A percentile compares a stretch with the other conserved stretches of the same genome.
phyloP scores from a whole-genome alignment of 2,329 filamentous ascomycete species.

The Coleophoma cylindrospora region DNA sequence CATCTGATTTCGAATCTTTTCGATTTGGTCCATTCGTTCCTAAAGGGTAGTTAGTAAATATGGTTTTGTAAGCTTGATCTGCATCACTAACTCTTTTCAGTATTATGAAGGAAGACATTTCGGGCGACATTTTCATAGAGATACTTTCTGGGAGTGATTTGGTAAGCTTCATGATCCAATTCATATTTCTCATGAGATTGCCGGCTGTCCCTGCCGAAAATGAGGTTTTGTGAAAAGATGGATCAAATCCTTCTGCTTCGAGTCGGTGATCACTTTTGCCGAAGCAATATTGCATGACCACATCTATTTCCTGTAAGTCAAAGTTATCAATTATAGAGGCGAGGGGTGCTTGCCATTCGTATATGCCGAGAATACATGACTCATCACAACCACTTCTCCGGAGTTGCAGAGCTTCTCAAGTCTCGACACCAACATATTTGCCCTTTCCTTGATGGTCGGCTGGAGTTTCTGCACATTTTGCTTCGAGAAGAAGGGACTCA shows the following conservation, averaged over 20 bases:
- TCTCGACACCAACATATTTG: constrained; percentile 2
- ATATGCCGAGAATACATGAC: constrained; percentile 4
- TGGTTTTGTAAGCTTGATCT: too few relatives aligned
- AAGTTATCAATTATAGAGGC: not conserved
- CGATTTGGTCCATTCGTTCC: not conserved
- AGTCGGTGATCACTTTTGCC: constrained; percentile 6
- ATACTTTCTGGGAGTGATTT: not conserved
- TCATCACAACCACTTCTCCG: not conserved
- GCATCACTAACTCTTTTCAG: not conserved
- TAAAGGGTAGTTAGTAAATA: too few relatives aligned
- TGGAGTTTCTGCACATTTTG: constrained; percentile 1
- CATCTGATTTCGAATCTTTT: not conserved
- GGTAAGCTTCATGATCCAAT: not conserved
- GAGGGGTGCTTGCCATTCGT: constrained; percentile 3
- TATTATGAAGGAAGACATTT: constrained; percentile 1
- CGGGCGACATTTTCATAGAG: not conserved
- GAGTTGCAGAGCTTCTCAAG: not conserved
- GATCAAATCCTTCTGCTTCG: constrained; percentile 6
- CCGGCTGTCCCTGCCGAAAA: not conserved
- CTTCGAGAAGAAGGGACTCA: constrained; percentile 8
- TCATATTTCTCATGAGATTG: not conserved
- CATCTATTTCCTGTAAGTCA: constrained; percentile 7
- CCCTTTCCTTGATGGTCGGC: constrained; percentile 2
- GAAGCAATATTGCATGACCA: constrained; percentile 20
- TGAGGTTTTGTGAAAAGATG: constrained; percentile 2